Percentiles rank a stretch among this genome's conserved stretches.
These are phyloP conservation scores for Starmerella bombicola DNA, from an alignment of 805 yeast genomes.

Conservation along the genomic window DNA sequence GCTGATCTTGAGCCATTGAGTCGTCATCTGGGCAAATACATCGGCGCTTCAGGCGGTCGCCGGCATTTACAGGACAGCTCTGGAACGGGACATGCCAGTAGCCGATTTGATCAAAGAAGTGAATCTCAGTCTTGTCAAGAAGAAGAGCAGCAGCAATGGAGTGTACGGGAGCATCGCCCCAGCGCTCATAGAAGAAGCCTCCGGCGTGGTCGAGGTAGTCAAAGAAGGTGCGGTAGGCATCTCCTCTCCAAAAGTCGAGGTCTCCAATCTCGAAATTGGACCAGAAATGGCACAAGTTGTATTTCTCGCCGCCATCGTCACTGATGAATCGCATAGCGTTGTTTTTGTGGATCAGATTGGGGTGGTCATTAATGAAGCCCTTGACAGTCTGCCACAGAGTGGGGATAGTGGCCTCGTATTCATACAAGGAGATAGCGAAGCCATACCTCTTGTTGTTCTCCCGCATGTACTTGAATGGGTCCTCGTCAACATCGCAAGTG, in stretches of 20 bases:
- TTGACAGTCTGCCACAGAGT: conserved; percentile 66
- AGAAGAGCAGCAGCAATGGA: conserved; percentile 59
- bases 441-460: conserved; percentile 63
- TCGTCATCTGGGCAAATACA: conserved; percentile 65
- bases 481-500: conserved; percentile 67
- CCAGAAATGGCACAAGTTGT: conserved; percentile 84
- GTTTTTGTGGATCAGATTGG: conserved; percentile 45
- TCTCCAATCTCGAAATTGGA: conserved; percentile 69
- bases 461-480: conserved; percentile 68
- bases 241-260: conserved; percentile 51
- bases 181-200: conserved; percentile 75
- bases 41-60: conserved; percentile 41
- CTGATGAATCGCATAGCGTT: conserved; percentile 61
- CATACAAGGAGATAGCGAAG: conserved; percentile 62
- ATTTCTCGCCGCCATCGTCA: conserved; percentile 53
- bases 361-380: conserved; percentile 48
- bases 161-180: conserved; percentile 95
- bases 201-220: conserved; percentile 52
- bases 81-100: conserved; percentile 52
- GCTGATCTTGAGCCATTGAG: conserved; percentile 21
- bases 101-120: conserved; percentile 64
- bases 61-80: conserved; percentile 47
- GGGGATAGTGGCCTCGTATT: conserved; percentile 56
- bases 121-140: conserved; percentile 44
- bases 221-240: conserved; percentile 47